Base-by-base conservation (phyloP, 305 asterid genomes). In the Fraxinus greggii region DNA sequence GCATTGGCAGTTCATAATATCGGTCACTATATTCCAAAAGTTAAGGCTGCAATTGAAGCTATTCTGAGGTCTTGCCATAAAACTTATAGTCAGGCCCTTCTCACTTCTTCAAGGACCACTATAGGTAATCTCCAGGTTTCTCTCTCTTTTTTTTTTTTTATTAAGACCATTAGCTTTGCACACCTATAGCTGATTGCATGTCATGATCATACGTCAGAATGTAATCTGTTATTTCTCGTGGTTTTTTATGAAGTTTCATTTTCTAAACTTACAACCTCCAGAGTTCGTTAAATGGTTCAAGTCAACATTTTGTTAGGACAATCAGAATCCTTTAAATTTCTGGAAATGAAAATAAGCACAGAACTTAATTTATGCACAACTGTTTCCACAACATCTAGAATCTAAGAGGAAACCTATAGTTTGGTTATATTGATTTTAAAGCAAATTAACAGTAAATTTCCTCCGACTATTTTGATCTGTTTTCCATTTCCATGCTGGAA, bases 1-100 rank as follows among this genome's bases (percentile, higher is more conserved):
- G 82, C 79, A 42, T 85, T 87, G 89, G 78, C 97, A 97, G 99
- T 85, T 88, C 98, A 93, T 80, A 95, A 94, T 80, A 91, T 95
- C 88, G 99, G 99, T 82, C 99, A 94, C 83, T 94, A 93, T 89
- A 92, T 97, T 84, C 98, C 99, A 74, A 97, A 94, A 90, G 99
- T 97, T 77, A 97, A 97, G 91, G 93, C 97, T 76, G 97, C 98
- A 82, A 97, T 97, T 77, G 98, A 97, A 85, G 91, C 97, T 82
- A 91, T 94, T 85, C 79, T 97, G 92, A 97, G 96, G 83, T 90
- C 98, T 83, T 94, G 99, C 89, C 93, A 97, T 86, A 90, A 86
- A 86, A 89, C 93, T 75, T 94, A 92, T 51, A 89, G 97, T 82
- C 98, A 91, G 88, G 99, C 99, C 82, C 97, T 97, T 84, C 95